Evolutionary conservation across 495 filamentous ascomycete species (phyloP).

Genomic region (Podospora conica): DNA sequence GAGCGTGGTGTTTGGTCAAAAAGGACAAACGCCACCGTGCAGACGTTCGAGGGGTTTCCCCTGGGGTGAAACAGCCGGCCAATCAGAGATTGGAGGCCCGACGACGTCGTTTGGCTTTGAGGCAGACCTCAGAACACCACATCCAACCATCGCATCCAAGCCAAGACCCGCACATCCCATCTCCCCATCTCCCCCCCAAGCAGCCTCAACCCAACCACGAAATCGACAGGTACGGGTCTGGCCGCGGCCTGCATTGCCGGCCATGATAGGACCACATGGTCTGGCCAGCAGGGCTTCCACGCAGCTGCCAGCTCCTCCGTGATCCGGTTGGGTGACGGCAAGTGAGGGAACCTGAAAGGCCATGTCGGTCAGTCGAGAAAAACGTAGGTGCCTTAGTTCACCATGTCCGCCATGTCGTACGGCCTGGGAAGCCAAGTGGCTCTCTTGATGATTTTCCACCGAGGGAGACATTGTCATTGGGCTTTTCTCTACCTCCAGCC

Average conservation of each 20-base stretch:
- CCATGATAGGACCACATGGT: slow-evolving; percentile 13
- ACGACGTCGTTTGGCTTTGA: not conserved
- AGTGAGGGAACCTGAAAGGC: not conserved
- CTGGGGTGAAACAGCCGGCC: slow-evolving; percentile 2
- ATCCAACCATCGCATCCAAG: slow-evolving; percentile 2
- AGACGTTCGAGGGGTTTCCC: not conserved
- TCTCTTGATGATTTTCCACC: not conserved
- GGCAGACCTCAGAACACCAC: not conserved
- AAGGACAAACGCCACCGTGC: slow-evolving; percentile 10
- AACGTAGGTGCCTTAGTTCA: slow-evolving; percentile 1
- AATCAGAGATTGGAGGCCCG: not conserved
- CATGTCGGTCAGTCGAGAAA: not conserved
- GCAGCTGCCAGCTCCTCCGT: slow-evolving; percentile 5
- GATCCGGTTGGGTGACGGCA: slow-evolving; percentile 19
- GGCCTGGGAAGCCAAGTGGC: not conserved
- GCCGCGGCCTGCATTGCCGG: slow-evolving; percentile 9
- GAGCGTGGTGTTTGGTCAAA: not conserved
- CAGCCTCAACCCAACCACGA: slow-evolving; percentile 6
- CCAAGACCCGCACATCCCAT: not conserved
- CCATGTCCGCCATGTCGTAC: slow-evolving; percentile 8
- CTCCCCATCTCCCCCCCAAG: slow-evolving; percentile 3
- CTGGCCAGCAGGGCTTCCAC: not conserved
- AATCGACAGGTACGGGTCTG: slow-evolving; percentile 11
- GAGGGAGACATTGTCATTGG: not conserved
- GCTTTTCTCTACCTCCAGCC: not conserved